These are phyloP conservation scores for Wickerhamiella slavikovae DNA, from an alignment of 805 yeast genomes.

Conservation along the genomic window DNA sequence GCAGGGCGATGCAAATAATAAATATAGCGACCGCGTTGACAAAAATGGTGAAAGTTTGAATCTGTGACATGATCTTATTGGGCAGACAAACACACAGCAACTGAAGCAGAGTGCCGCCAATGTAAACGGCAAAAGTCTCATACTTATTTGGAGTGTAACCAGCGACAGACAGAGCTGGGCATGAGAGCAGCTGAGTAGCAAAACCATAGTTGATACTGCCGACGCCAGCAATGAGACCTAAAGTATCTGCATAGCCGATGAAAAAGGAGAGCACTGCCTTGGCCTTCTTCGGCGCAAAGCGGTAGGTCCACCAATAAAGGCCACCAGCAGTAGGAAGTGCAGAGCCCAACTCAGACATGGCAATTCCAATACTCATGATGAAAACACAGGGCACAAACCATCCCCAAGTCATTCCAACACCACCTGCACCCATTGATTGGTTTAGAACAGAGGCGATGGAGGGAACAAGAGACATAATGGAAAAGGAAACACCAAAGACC, in stretches of 20 bases:
- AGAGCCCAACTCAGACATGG: conserved; percentile 43
- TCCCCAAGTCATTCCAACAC: conserved; percentile 47
- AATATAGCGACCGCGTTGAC: conserved; percentile 30
- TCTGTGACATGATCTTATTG: conserved; percentile 30
- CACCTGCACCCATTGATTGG: conserved; percentile 36
- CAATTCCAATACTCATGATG: conserved; percentile 31
- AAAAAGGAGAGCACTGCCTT: conserved; percentile 35
- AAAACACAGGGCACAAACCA: conserved; percentile 39
- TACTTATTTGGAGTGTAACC: conserved; percentile 26
- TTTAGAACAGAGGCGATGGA: conserved; percentile 33
- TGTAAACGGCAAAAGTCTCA: conserved; percentile 41
- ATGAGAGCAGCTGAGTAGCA: conserved; percentile 29
- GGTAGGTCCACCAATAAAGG: conserved; percentile 41
- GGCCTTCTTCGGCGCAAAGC: conserved; percentile 34
- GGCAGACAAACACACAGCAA: conserved; percentile 32
- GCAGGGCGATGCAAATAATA: conserved; percentile 38
- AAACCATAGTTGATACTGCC: conserved; percentile 55
- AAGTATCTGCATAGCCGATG: conserved; percentile 42
- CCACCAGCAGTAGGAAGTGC: conserved; percentile 61
- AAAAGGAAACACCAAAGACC: conserved; percentile 50
- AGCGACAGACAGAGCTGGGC: conserved; percentile 19
- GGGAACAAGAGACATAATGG: conserved; percentile 44
- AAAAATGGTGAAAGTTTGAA: conserved; percentile 36
- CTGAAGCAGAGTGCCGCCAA: conserved; percentile 34
- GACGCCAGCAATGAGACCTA: conserved; percentile 42